Evolutionary conservation across 2,329 filamentous ascomycete species (phyloP).

Genomic region (Aspergillus chevalieri): DNA sequence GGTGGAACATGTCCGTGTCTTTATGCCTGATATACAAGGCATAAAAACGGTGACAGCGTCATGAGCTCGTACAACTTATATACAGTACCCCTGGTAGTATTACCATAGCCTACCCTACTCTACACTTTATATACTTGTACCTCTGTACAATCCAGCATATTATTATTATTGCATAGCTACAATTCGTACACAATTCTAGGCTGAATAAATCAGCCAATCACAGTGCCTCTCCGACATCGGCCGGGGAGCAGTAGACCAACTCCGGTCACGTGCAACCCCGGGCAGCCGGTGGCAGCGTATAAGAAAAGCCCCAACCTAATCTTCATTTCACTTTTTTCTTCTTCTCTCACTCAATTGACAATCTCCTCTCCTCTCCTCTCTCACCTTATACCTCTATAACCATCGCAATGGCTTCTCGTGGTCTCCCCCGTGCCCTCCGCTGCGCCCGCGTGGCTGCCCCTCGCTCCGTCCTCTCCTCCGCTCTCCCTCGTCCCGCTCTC

Average conservation of each 20-base stretch:
- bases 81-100: too few species aligned
- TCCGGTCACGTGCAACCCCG: slow-evolving; percentile 21
- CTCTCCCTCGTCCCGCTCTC: slow-evolving; percentile 47
- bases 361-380: slow-evolving; percentile 8
- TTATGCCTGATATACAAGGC: not conserved
- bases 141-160: too few species aligned
- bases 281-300: not conserved
- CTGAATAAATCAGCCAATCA: not conserved
- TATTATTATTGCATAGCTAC: too few species aligned
- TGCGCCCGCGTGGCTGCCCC: slow-evolving; percentile 50
- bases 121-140: too few species aligned
- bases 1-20: not conserved
- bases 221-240: slow-evolving; percentile 16
- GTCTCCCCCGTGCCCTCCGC: slow-evolving; percentile 53
- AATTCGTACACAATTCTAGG: too few species aligned
- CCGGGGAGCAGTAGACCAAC: slow-evolving; percentile 22
- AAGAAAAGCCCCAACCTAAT: slow-evolving; percentile 4
- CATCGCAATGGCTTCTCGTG: slow-evolving; percentile 43
- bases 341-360: slow-evolving; percentile 8
- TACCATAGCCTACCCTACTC: too few species aligned
- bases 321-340: slow-evolving; percentile 3
- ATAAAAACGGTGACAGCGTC: too few species aligned
- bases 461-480: slow-evolving; percentile 55
- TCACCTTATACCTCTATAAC: slow-evolving; percentile 9
- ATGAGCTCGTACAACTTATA: too few species aligned